A percentile compares a stretch with the other conserved stretches of the same genome.
Conservation (phyloP, 139 green algal species). For the Pleodorina starrii region DNA sequence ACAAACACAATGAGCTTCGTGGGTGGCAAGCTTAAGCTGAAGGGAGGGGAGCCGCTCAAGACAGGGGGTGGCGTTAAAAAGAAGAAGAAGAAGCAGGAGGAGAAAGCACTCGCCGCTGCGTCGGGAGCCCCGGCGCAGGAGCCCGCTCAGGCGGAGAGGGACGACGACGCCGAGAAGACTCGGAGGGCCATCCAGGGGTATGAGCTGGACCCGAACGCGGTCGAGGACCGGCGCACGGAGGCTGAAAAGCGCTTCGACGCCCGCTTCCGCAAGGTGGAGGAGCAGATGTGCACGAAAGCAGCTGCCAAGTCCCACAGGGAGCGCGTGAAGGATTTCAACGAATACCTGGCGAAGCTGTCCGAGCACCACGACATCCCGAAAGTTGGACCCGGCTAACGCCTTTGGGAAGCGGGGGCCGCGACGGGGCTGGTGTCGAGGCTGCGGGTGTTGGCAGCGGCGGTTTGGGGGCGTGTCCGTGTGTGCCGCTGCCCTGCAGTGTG, state of each 20-base stretch:
- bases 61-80: slow-evolving; percentile 79
- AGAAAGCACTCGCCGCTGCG: slow-evolving; percentile 40
- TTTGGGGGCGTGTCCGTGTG: neutral
- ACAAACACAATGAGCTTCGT: slow-evolving; percentile 74
- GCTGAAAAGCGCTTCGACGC: slow-evolving; percentile 78
- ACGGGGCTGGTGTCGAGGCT: no score
- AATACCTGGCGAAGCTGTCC: slow-evolving; percentile 80
- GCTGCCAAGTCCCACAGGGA: slow-evolving; percentile 88
- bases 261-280: slow-evolving; percentile 75
- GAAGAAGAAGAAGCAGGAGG: slow-evolving; percentile 84
- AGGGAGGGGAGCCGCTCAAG: slow-evolving; percentile 76
- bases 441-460: no score
- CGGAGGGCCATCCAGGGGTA: slow-evolving; percentile 61
- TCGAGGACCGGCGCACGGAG: slow-evolving; percentile 82
- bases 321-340: slow-evolving; percentile 90
- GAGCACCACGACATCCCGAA: slow-evolving; percentile 93
- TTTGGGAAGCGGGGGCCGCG: no score
- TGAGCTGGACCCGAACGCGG: slow-evolving; percentile 51
- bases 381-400: slow-evolving; percentile 82
- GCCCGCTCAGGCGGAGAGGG: neutral
- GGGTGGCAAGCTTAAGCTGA: slow-evolving; percentile 92
- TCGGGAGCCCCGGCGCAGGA: slow-evolving; percentile 37
- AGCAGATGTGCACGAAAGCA: slow-evolving; percentile 74
- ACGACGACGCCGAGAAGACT: slow-evolving; percentile 20
- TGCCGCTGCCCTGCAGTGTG: no score